These are phyloP conservation scores for Neopestalotiopsis sp. DNA, from an alignment of 2,329 filamentous ascomycete genomes.

Conservation along the genomic window DNA sequence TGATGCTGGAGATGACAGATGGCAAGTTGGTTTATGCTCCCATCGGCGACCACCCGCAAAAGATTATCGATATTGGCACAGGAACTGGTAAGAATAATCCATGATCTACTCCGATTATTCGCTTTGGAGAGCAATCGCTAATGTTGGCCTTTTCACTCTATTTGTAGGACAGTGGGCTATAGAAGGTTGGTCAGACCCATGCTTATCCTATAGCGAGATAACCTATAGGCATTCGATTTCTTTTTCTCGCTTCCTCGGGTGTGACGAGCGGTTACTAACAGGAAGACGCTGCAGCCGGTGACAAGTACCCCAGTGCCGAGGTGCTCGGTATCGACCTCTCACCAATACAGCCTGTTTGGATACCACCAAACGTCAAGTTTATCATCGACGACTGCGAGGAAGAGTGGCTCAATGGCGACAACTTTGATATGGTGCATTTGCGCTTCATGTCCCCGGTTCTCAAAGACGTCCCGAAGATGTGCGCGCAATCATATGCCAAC, in stretches of 20 bases:
- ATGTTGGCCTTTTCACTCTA: background rate
- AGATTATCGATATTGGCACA: slow-evolving; percentile 48
- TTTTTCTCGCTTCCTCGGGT: background rate
- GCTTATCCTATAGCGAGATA: slow-evolving; percentile 37
- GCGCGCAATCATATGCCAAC: slow-evolving; percentile 44
- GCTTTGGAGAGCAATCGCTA: background rate
- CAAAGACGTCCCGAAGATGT: slow-evolving; percentile 54
- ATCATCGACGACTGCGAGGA: slow-evolving; percentile 52
- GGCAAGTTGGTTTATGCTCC: slow-evolving; percentile 49
- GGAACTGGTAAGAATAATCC: slow-evolving; percentile 45
- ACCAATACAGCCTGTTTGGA: slow-evolving; percentile 52
- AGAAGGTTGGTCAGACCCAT: slow-evolving; percentile 33
- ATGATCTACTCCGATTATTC: background rate
- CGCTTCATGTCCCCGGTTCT: slow-evolving; percentile 56
- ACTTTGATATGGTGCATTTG: slow-evolving; percentile 63
- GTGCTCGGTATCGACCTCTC: slow-evolving; percentile 41
- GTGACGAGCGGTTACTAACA: slow-evolving; percentile 17
- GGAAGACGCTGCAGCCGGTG: slow-evolving; percentile 17
- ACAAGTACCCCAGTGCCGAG: slow-evolving; percentile 32
- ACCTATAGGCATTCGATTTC: slow-evolving; percentile 41
- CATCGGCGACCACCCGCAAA: slow-evolving; percentile 41
- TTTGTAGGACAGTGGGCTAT: slow-evolving; percentile 18
- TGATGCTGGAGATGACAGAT: slow-evolving; percentile 33
- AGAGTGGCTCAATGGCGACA: slow-evolving; percentile 58
- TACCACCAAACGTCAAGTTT: slow-evolving; percentile 47